Percentiles rank a stretch among this genome's conserved stretches.
These are phyloP conservation scores for Coprinellus aureogranulatus DNA, from an alignment of 768 basidiomycete species.

Conservation along the genomic window DNA sequence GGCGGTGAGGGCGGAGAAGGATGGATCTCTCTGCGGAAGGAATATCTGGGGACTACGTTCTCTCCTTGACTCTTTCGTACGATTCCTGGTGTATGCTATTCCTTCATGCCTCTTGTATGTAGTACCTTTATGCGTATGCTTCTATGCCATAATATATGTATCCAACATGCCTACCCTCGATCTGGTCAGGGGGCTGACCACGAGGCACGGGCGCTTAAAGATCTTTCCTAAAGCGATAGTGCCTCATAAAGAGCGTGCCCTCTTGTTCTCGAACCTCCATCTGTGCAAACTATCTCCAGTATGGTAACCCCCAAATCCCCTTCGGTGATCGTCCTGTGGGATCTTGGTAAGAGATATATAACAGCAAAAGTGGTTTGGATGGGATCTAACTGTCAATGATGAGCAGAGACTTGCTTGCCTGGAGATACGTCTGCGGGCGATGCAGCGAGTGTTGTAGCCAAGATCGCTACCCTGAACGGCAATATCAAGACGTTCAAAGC, in stretches of 20 bases:
- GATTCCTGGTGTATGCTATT: too few relatives aligned
- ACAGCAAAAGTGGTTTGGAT: neutral
- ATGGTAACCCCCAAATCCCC: neutral
- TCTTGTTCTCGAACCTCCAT: neutral
- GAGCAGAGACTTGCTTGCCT: slow-evolving; percentile 8
- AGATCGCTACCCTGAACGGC: slow-evolving; percentile 4
- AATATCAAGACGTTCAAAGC: slow-evolving; percentile 10
- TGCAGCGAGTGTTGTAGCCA: slow-evolving; percentile 6
- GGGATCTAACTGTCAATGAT: neutral
- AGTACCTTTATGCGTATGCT: too few relatives aligned
- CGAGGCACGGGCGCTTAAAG: slow-evolving; percentile 1
- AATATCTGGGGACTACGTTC: slow-evolving; percentile 18
- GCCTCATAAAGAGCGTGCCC: too few relatives aligned
- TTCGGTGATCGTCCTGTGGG: slow-evolving; percentile 10
- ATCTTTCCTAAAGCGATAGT: neutral
- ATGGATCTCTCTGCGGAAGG: slow-evolving; percentile 34
- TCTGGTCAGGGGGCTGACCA: neutral
- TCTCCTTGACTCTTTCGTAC: neutral
- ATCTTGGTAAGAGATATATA: slow-evolving; percentile 7
- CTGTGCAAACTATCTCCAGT: neutral
- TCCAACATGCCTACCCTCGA: too few relatives aligned
- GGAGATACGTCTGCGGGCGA: neutral
- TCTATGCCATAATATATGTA: too few relatives aligned
- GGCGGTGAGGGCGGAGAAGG: slow-evolving; percentile 32
- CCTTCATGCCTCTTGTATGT: too few relatives aligned